These are phyloP conservation scores for Sarocladiaceae sp. DNA, from an alignment of 2,329 filamentous ascomycete genomes.

Conservation along the genomic window DNA sequence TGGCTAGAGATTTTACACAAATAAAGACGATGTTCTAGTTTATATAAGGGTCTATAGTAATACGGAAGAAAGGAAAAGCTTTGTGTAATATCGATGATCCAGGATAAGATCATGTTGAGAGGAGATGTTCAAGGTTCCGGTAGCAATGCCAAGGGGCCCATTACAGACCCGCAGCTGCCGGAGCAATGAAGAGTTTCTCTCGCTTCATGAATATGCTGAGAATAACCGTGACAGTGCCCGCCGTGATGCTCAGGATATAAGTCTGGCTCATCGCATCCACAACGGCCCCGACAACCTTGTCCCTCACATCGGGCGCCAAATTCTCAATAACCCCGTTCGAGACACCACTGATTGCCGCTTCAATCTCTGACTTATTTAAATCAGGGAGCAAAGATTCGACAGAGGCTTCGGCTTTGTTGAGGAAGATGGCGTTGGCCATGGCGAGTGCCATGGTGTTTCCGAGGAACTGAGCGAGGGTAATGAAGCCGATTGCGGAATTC, in stretches of 20 bases:
- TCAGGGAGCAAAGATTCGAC: constrained; percentile 12
- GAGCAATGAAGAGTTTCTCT: neutral
- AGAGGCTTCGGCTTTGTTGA: constrained; percentile 20
- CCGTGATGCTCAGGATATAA: neutral
- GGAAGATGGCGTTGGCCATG: constrained; percentile 30
- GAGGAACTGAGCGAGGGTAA: constrained; percentile 26
- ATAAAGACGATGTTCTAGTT: no score
- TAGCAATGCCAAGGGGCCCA: no score
- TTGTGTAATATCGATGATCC: no score
- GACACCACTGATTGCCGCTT: constrained; percentile 13
- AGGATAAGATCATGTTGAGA: no score
- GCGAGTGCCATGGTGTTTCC: constrained; percentile 27
- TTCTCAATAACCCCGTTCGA: constrained; percentile 19
- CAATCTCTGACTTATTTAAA: neutral
- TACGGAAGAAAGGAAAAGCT: no score
- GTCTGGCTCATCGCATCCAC: constrained; percentile 4
- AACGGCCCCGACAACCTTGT: neutral
- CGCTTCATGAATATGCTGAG: neutral
- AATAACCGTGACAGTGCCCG: neutral
- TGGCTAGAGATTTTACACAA: no score
- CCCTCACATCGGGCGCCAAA: neutral
- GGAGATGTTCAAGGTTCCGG: no score
- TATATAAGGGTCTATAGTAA: no score
- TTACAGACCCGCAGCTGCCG: no score
- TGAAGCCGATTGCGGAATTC: constrained; percentile 28